Evolutionary conservation across 2,329 filamentous ascomycete genomes (phyloP), one percentile per base, ranked within the genome.

Genomic region (Eutypella sp.): DNA sequence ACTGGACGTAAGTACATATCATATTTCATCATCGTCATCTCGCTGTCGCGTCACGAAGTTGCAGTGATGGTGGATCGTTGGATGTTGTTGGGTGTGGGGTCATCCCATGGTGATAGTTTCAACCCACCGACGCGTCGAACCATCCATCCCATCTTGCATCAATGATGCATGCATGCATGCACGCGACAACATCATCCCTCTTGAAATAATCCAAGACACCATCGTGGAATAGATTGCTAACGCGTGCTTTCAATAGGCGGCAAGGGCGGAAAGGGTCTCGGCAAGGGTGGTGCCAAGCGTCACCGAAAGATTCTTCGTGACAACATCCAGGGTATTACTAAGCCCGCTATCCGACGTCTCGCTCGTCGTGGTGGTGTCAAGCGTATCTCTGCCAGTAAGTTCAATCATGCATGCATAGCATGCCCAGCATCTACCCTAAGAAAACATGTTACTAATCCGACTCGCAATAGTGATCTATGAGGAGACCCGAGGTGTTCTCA

Each of bases 261-360:
- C 72, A 95, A 95, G 78, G 90, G 90, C 74, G 91, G 91, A 71
- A 96, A 96, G 84, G 91, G 90, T 71, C 89, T 96, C 75, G 91
- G 91, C 72, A 96, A 96, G 85, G 91, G 91, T 59, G 91, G 91
- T 73, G 92, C 92, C 75, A 97, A 96, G 87, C 91, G 91, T 76
- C 91, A 96, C 79, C 85, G 92, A 68, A 96, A 96, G 88, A 96
- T 96, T 80, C 82, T 96, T 73, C 89, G 91, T 76, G 91, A 96
- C 87, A 96, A 96, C 87, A 96, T 96, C 69, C 91, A 96, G 79
- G 91, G 91, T 77, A 96, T 96, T 70, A 96, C 91, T 68, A 96
- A 96, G 87, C 91, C 91, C 64, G 91, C 91, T 65, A 96, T 96
- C 75, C 87, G 91, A 67, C 91, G 91, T 95, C 90, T 96, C 71